These are phyloP conservation scores for Gnetum montanum DNA, from an alignment of 75 land plant genomes.

Conservation along the genomic window DNA sequence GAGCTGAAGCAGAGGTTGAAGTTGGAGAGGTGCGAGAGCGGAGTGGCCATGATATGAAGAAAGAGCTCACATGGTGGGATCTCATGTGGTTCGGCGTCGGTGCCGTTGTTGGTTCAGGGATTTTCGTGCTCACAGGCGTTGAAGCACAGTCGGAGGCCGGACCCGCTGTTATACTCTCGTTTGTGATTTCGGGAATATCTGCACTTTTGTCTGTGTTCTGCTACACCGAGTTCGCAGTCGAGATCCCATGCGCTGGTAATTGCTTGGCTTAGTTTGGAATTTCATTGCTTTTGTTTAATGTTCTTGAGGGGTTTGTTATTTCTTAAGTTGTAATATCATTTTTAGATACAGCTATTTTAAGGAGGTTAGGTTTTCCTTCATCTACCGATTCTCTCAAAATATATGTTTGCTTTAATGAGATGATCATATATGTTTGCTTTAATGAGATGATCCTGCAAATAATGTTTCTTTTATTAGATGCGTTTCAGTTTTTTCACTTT, in stretches of 20 bases:
- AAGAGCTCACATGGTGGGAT: slow-evolving; percentile 77
- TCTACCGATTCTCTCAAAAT: too few species aligned
- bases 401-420: too few species aligned
- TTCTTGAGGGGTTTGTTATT: too few species aligned
- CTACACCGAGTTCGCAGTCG: slow-evolving; percentile 88
- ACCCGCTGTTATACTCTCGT: slow-evolving; percentile 64
- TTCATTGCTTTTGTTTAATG: not conserved
- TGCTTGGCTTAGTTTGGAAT: not conserved
- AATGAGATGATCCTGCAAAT: too few species aligned
- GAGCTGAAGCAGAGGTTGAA: slow-evolving; percentile 47
- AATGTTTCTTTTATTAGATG: too few species aligned
- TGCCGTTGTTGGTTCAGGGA: slow-evolving; percentile 80
- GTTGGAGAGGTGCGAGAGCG: slow-evolving; percentile 27
- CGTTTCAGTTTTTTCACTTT: too few species aligned
- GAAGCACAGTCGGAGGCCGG: slow-evolving; percentile 41
- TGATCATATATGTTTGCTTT: too few species aligned
- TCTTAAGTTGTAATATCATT: too few species aligned
- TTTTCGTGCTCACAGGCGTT: slow-evolving; percentile 82
- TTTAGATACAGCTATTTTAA: too few species aligned
- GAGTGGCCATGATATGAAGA: slow-evolving; percentile 66
- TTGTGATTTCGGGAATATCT: slow-evolving; percentile 56
- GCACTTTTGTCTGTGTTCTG: slow-evolving; percentile 84
- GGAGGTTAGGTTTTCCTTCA: too few species aligned
- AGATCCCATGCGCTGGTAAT: slow-evolving; percentile 80
- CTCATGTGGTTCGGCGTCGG: slow-evolving; percentile 78